Conservation (phyloP, 352 stramenopile species). For the Globisporangium recalcitrans region DNA sequence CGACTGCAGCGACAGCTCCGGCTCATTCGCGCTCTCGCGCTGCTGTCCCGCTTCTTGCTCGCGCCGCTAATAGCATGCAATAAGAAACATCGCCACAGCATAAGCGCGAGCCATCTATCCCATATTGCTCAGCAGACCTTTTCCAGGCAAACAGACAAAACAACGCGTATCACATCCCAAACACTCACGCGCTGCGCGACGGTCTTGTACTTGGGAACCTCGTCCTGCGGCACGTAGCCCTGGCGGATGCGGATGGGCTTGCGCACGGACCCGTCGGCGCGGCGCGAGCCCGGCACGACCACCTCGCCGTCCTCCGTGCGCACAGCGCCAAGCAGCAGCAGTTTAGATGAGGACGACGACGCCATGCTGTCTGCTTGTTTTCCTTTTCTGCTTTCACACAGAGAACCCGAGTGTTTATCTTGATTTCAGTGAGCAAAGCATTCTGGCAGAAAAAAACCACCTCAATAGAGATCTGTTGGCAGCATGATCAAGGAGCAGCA, state of each 20-base stretch:
- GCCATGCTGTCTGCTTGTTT: neutral
- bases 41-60: constrained; percentile 8
- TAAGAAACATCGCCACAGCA: constrained; percentile 2
- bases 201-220: constrained; percentile 78
- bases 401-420: neutral
- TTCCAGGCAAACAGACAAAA: neutral
- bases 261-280: constrained; percentile 67
- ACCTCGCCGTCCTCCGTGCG: constrained; percentile 54
- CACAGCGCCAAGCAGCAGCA: constrained; percentile 59
- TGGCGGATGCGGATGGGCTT: constrained; percentile 79
- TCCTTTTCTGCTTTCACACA: neutral
- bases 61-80: constrained; percentile 11
- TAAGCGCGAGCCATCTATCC: neutral
- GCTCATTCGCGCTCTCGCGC: constrained; percentile 3
- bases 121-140: neutral
- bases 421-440: neutral
- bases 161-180: neutral
- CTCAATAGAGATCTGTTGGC: neutral
- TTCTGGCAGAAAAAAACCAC: neutral
- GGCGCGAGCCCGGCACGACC: constrained; percentile 52
- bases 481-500: neutral
- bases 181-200: constrained; percentile 42
- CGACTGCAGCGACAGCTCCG: constrained; percentile 26
- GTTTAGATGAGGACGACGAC: neutral
- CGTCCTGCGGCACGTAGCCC: constrained; percentile 79